Evolutionary conservation across 1,284 basidiomycete species (phyloP).

Genomic region (Caloboletus inedulis): DNA sequence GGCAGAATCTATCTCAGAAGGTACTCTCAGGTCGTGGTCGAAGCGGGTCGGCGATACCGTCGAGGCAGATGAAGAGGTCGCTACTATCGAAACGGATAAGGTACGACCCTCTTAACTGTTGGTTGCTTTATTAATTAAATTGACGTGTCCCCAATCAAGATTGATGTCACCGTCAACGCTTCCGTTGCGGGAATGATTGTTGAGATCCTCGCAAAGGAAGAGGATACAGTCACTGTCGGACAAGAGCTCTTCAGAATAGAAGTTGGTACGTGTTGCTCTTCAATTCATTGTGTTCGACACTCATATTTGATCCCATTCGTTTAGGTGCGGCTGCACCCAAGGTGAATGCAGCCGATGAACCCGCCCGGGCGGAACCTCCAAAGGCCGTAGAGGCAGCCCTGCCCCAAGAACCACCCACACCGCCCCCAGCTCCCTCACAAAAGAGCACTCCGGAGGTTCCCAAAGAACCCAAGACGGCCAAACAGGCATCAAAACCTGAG

Average conservation of each 20-base stretch:
- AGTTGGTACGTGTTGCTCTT: slow-evolving; percentile 47
- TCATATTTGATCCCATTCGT: neutral
- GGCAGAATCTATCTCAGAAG: slow-evolving; percentile 99
- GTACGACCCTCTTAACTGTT: slow-evolving; percentile 39
- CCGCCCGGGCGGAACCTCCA: slow-evolving; percentile 33
- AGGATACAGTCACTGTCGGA: slow-evolving; percentile 92
- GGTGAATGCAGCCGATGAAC: slow-evolving; percentile 36
- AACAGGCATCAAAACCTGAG: slow-evolving; percentile 39
- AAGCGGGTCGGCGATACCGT: slow-evolving; percentile 94
- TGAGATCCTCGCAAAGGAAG: slow-evolving; percentile 85
- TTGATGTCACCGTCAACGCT: slow-evolving; percentile 96
- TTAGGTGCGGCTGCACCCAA: slow-evolving; percentile 33
- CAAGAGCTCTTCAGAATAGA: slow-evolving; percentile 95
- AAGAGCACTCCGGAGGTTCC: slow-evolving; percentile 30
- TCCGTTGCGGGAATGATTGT: slow-evolving; percentile 86
- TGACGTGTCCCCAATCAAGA: slow-evolving; percentile 48
- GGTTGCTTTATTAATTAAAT: neutral
- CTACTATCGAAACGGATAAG: slow-evolving; percentile 99
- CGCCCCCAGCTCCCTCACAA: slow-evolving; percentile 43
- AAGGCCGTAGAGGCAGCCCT: slow-evolving; percentile 39
- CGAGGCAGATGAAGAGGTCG: slow-evolving; percentile 91
- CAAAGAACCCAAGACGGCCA: slow-evolving; percentile 40
- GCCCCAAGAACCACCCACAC: slow-evolving; percentile 50
- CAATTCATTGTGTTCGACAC: neutral
- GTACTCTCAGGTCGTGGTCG: slow-evolving; percentile 93